phyloP scores from a whole-genome alignment of 805 yeast species.

The Brettanomyces anomalus region DNA sequence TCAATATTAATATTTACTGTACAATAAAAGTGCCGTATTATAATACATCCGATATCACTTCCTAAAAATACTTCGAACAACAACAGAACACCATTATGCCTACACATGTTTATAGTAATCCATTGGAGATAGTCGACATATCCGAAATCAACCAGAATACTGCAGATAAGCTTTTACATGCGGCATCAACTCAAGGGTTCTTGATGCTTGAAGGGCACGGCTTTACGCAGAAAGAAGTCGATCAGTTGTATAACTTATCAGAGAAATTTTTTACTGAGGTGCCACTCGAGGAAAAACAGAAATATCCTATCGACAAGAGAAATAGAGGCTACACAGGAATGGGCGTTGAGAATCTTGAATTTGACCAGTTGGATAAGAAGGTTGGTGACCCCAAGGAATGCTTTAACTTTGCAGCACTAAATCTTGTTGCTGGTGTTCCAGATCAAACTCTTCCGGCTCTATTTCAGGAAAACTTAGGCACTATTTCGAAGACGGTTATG shows the following conservation, averaged over 20 bases:
- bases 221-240: conserved; percentile 34
- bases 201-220: conserved; percentile 45
- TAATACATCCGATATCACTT: no score
- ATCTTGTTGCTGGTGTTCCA: conserved; percentile 39
- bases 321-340: conserved; percentile 37
- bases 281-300: conserved; percentile 41
- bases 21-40: no score
- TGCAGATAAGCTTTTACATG: conserved; percentile 32
- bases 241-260: conserved; percentile 16
- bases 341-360: conserved; percentile 35
- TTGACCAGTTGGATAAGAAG: conserved; percentile 24
- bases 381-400: conserved; percentile 45
- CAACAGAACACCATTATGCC: neutral
- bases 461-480: conserved; percentile 29
- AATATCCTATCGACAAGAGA: conserved; percentile 40
- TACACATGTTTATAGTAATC: conserved; percentile 20
- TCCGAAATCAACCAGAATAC: conserved; percentile 22
- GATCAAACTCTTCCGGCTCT: conserved; percentile 44
- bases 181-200: conserved; percentile 44
- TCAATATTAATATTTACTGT: no score
- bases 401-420: conserved; percentile 53
- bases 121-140: conserved; percentile 39
- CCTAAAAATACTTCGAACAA: no score
- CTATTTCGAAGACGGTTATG: conserved; percentile 28
- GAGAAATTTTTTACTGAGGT: conserved; percentile 22